Evolutionary conservation across 345 rosid species (phyloP).

Genomic region (Hypericum androsaemum): DNA sequence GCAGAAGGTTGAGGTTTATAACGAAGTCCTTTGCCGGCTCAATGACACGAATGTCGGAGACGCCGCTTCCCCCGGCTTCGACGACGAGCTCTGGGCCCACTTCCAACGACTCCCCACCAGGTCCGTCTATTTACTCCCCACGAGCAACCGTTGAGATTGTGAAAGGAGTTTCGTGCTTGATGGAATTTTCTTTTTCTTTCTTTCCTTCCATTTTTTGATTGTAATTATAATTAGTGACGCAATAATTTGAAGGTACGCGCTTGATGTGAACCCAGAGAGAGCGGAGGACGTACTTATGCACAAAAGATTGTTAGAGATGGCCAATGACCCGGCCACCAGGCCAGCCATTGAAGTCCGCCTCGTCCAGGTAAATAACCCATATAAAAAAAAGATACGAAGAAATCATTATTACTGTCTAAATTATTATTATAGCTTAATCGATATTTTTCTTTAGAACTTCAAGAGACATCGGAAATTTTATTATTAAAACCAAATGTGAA

Average conservation of each 20-base stretch:
- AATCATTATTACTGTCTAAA: too few species aligned
- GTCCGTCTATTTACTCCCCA: slow-evolving; percentile 17
- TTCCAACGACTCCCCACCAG: slow-evolving; percentile 44
- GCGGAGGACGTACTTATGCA: slow-evolving; percentile 61
- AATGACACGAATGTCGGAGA: slow-evolving; percentile 29
- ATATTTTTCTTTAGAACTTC: too few species aligned
- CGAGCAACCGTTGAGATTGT: background rate
- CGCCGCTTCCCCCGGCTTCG: slow-evolving; percentile 43
- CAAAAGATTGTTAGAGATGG: slow-evolving; percentile 43
- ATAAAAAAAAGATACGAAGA: too few species aligned
- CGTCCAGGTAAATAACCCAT: slow-evolving; percentile 27
- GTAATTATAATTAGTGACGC: background rate
- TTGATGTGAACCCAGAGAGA: slow-evolving; percentile 54
- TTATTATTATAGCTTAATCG: too few species aligned
- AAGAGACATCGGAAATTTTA: too few species aligned
- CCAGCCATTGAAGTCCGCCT: slow-evolving; percentile 60
- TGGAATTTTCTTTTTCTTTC: background rate
- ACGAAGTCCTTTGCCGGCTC: slow-evolving; percentile 38
- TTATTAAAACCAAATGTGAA: too few species aligned
- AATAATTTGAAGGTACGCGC: slow-evolving; percentile 36
- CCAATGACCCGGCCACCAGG: slow-evolving; percentile 36
- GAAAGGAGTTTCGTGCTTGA: background rate
- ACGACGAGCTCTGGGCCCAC: slow-evolving; percentile 55
- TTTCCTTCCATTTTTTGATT: background rate
- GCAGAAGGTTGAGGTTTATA: slow-evolving; percentile 37